phyloP scores from a whole-genome alignment of 495 filamentous ascomycete species.

The Hyaloscypha bicolor region DNA sequence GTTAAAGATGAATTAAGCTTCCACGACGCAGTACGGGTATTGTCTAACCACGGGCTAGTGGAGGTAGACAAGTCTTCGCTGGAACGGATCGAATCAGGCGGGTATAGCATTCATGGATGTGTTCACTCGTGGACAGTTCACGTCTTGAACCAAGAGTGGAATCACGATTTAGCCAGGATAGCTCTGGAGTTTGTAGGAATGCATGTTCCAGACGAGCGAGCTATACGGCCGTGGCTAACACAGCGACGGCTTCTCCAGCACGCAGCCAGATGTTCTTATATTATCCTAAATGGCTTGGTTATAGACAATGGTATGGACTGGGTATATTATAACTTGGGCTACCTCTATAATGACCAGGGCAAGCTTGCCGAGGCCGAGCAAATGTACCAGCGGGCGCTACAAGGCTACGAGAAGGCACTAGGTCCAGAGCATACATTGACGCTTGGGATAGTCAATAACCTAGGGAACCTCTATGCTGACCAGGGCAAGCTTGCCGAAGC shows the following conservation, averaged over 20 bases:
- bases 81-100: constrained; percentile 24
- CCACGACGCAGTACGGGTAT: constrained; percentile 11
- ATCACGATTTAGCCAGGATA: constrained; percentile 25
- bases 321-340: constrained; percentile 5
- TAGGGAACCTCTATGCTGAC: no score
- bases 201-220: constrained; percentile 20
- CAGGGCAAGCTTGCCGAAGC: no score
- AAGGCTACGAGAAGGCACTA: no score
- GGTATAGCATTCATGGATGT: constrained; percentile 41
- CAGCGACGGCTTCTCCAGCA: constrained; percentile 42
- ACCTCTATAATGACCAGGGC: not conserved
- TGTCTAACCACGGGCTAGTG: constrained; percentile 34
- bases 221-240: constrained; percentile 30
- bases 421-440: no score
- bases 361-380: no score
- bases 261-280: constrained; percentile 29
- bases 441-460: no score
- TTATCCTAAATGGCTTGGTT: not conserved
- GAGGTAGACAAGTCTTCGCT: constrained; percentile 24
- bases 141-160: constrained; percentile 35
- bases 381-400: no score
- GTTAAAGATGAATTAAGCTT: constrained; percentile 24
- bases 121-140: constrained; percentile 40
- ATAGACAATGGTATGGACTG: constrained; percentile 2
- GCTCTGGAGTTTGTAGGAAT: constrained; percentile 27